Evolutionary conservation across 2,329 filamentous ascomycete species (phyloP).

Genomic region (Penicillium sp.): DNA sequence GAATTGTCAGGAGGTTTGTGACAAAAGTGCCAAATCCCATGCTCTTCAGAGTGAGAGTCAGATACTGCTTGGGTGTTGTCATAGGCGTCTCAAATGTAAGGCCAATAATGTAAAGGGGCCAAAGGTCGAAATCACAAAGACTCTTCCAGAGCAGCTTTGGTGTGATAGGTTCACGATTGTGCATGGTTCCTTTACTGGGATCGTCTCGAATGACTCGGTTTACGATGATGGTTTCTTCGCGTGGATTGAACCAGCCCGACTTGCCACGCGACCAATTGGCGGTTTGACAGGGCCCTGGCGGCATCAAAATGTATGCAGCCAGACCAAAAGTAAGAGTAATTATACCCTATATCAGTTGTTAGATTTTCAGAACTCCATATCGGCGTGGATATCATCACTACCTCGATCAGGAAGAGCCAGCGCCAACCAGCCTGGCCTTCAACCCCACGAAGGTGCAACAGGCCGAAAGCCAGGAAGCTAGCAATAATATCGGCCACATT

Average conservation of each 20-base stretch:
- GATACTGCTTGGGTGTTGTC: conserved; percentile 25
- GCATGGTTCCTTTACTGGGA: conserved; percentile 53
- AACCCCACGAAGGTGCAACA: conserved; percentile 34
- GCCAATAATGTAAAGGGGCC: conserved; percentile 50
- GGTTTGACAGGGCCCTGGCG: conserved; percentile 58
- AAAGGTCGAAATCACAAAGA: conserved; percentile 52
- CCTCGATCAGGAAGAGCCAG: conserved; percentile 36
- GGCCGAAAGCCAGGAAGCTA: conserved; percentile 41
- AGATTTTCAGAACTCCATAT: conserved; percentile 8
- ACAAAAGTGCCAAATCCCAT: conserved; percentile 55
- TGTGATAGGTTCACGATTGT: conserved; percentile 51
- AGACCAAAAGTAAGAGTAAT: conserved; percentile 26
- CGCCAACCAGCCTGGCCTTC: conserved; percentile 32
- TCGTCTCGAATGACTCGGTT: conserved; percentile 55
- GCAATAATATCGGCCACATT: conserved; percentile 44
- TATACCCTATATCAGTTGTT: conserved; percentile 13
- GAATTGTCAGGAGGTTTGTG: conserved; percentile 57
- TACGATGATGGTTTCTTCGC: conserved; percentile 64
- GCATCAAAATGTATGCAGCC: conserved; percentile 48
- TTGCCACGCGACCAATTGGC: conserved; percentile 29
- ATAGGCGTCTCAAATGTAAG: conserved; percentile 36
- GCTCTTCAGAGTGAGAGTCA: conserved; percentile 40
- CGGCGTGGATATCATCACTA: background rate
- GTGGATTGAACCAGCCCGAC: conserved; percentile 60
- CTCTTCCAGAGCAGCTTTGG: conserved; percentile 47